phyloP scores from a whole-genome alignment of 2,329 filamentous ascomycete species.

The Taxawa tesnikishii region DNA sequence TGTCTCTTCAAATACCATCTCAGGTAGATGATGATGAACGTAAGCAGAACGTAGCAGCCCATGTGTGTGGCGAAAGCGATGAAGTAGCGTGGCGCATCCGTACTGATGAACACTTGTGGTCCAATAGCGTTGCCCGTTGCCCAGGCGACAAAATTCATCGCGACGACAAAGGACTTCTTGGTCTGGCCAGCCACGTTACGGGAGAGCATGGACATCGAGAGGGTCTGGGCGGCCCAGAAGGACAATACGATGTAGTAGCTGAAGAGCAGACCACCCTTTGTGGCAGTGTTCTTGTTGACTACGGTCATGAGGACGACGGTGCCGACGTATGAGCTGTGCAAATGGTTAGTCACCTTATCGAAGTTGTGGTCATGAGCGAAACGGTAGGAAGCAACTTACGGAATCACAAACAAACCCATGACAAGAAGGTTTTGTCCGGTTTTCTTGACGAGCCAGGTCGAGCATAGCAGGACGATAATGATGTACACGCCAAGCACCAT shows the following conservation, averaged over 20 bases:
- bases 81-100: conserved; percentile 53
- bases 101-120: conserved; percentile 50
- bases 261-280: conserved; percentile 55
- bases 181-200: conserved; percentile 62
- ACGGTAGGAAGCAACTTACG: conserved; percentile 33
- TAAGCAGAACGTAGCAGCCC: conserved; percentile 48
- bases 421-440: conserved; percentile 55
- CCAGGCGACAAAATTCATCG: conserved; percentile 55
- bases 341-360: not conserved
- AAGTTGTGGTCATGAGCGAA: not conserved
- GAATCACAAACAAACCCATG: conserved; percentile 55
- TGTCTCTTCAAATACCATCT: conserved; percentile 27
- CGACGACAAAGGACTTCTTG: conserved; percentile 57
- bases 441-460: conserved; percentile 56
- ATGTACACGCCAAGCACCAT: conserved; percentile 68
- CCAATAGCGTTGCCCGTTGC: conserved; percentile 55
- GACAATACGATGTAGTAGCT: conserved; percentile 66
- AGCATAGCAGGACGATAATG: conserved; percentile 54
- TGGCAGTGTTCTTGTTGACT: conserved; percentile 42
- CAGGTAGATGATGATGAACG: conserved; percentile 20
- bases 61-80: conserved; percentile 59
- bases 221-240: conserved; percentile 54
- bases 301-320: conserved; percentile 63
- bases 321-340: conserved; percentile 51
- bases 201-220: conserved; percentile 45